Evolutionary conservation across 2,329 filamentous ascomycete species (phyloP).

Genomic region (Zasmidium cellare): DNA sequence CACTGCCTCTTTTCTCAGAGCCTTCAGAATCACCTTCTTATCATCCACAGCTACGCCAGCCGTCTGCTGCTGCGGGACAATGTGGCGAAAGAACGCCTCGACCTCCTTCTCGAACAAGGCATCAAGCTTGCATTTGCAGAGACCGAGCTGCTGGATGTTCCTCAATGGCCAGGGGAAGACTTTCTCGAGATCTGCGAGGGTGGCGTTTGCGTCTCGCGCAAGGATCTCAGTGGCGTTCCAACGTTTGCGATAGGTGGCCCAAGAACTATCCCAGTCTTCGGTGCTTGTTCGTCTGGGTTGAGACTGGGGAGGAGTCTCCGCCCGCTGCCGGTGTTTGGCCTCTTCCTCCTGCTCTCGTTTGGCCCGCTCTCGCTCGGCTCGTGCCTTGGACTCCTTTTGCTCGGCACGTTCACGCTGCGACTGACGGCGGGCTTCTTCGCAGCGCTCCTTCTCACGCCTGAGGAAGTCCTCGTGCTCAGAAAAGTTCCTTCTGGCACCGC

Average conservation of each 20-base stretch:
- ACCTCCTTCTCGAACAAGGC: neutral
- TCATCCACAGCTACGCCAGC: neutral
- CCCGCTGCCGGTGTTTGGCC: neutral
- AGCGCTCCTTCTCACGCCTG: neutral
- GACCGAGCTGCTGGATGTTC: neutral
- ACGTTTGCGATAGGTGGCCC: neutral
- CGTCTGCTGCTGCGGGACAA: neutral
- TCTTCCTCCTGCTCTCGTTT: neutral
- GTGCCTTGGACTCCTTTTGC: neutral
- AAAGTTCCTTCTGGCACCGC: neutral
- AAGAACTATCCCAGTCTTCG: neutral
- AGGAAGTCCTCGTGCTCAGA: neutral
- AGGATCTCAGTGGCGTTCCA: neutral
- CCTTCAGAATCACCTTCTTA: neutral
- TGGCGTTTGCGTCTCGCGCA: neutral
- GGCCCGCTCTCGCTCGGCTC: neutral
- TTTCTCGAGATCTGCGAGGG: neutral
- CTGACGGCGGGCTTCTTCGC: conserved; percentile 2
- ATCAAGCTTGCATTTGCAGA: neutral
- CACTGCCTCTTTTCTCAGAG: neutral
- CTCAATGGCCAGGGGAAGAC: neutral
- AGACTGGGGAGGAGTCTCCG: neutral
- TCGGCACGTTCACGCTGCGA: neutral
- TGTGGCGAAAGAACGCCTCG: neutral
- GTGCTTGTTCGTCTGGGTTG: neutral